These are phyloP conservation scores for Backusella luteola DNA, from an alignment of 192 early-diverging fungal species.

Conservation along the genomic window DNA sequence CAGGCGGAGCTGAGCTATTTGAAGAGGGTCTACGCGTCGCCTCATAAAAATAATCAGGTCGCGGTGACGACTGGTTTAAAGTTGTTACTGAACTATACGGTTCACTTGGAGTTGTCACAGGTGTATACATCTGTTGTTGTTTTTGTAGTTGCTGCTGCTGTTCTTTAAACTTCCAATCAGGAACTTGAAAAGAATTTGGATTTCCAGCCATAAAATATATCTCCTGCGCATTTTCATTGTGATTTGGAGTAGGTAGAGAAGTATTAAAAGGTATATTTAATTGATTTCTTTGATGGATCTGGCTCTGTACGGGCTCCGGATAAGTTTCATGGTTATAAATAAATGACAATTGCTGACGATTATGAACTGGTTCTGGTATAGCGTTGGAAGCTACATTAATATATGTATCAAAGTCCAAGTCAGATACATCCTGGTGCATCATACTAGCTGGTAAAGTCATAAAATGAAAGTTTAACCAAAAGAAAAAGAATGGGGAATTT, in stretches of 20 bases:
- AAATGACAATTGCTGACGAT: background rate
- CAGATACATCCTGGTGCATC: background rate
- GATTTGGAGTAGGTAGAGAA: background rate
- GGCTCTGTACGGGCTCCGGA: background rate
- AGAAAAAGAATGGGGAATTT: background rate
- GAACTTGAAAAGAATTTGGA: background rate
- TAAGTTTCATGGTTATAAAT: background rate
- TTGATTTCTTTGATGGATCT: background rate
- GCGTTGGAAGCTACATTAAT: constrained; percentile 7
- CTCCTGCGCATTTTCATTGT: background rate
- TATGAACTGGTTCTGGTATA: background rate
- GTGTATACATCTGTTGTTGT: background rate
- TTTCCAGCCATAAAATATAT: background rate
- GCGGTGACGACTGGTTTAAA: background rate
- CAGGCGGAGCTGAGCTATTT: background rate
- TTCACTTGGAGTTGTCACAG: background rate
- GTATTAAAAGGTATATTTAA: background rate
- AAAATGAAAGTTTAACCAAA: background rate
- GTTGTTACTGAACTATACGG: background rate
- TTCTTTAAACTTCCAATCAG: background rate
- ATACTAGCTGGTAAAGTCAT: background rate
- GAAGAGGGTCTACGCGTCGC: background rate
- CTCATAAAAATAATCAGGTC: constrained; percentile 6
- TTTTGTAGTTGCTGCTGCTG: constrained; percentile 1
- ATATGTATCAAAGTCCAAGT: constrained; percentile 11